Conservation (phyloP, 2,329 filamentous ascomycete species). For the Talaromyces atroroseus region DNA sequence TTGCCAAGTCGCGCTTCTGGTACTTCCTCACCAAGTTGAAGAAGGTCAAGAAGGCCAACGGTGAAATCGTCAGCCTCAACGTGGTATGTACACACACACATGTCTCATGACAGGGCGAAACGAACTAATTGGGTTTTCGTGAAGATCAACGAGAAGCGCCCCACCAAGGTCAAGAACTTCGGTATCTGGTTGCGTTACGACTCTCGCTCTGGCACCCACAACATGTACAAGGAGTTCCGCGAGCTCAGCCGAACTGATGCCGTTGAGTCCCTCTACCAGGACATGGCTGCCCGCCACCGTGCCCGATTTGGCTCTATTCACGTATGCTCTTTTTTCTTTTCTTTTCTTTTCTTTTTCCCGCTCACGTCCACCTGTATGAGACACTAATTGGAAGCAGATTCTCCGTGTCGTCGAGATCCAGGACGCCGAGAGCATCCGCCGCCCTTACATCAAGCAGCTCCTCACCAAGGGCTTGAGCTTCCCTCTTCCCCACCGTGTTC, state of each 20-base stretch:
- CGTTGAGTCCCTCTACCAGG: slow-evolving; percentile 95
- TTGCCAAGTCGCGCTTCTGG: slow-evolving; percentile 99
- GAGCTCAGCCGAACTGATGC: slow-evolving; percentile 95
- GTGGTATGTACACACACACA: slow-evolving; percentile 57
- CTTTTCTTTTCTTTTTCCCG: too few species aligned
- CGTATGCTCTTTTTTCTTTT: slow-evolving; percentile 75
- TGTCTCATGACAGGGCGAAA: not conserved
- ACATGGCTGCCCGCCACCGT: slow-evolving; percentile 99
- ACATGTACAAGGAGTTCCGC: slow-evolving; percentile 99
- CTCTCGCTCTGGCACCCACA: slow-evolving; percentile 99
- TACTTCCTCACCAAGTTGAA: slow-evolving; percentile 99
- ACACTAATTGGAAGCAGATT: slow-evolving; percentile 58
- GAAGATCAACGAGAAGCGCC: slow-evolving; percentile 97
- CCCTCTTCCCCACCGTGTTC: slow-evolving; percentile 94
- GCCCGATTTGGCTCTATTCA: slow-evolving; percentile 97
- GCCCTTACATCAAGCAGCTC: slow-evolving; percentile 99
- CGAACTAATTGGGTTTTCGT: slow-evolving; percentile 14
- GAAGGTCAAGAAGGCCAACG: slow-evolving; percentile 99
- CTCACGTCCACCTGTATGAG: too few species aligned
- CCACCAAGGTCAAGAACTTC: slow-evolving; percentile 99
- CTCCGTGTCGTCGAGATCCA: slow-evolving; percentile 97
- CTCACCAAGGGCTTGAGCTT: slow-evolving; percentile 92
- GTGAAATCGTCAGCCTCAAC: slow-evolving; percentile 98
- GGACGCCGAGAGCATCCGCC: slow-evolving; percentile 90
- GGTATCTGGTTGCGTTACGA: slow-evolving; percentile 99